Conservation (phyloP, 306 rosid species). For the Sophora flavescens region DNA sequence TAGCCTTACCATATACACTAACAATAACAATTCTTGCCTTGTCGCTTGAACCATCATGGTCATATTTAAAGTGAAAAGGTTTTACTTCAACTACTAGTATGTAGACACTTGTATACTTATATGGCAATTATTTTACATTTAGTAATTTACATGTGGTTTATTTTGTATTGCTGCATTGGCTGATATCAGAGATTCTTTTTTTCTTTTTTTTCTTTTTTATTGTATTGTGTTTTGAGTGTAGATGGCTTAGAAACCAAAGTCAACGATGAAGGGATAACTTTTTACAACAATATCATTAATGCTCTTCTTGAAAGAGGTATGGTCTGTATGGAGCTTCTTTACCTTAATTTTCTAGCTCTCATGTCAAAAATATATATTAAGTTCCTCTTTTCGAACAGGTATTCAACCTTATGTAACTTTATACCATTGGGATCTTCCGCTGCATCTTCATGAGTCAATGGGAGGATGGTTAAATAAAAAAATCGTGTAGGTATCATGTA, state of each 20-base stretch:
- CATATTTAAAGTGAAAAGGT: neutral
- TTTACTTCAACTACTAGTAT: neutral
- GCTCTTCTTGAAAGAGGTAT: constrained; percentile 90
- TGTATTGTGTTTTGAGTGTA: constrained; percentile 47
- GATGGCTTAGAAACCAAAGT: constrained; percentile 93
- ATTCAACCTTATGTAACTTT: constrained; percentile 85
- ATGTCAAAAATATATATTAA: constrained; percentile 34
- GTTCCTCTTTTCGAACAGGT: constrained; percentile 62
- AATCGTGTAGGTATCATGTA: constrained; percentile 67
- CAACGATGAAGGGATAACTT: constrained; percentile 81
- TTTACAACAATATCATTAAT: constrained; percentile 80
- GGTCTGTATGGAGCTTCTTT: constrained; percentile 18
- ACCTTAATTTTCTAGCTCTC: constrained; percentile 32
- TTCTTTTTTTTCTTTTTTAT: constrained; percentile 14
- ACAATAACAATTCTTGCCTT: neutral
- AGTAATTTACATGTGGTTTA: constrained; percentile 3
- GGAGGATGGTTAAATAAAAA: constrained; percentile 89
- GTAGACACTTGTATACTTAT: neutral
- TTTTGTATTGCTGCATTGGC: constrained; percentile 10
- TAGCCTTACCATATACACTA: no score
- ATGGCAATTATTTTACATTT: constrained; percentile 1
- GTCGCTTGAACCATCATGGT: neutral
- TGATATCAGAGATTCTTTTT: constrained; percentile 11
- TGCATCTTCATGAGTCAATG: constrained; percentile 85
- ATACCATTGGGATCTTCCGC: constrained; percentile 98